Conservation (phyloP, 202 grass and related monocot species). For the Alloteropsis angusta region DNA sequence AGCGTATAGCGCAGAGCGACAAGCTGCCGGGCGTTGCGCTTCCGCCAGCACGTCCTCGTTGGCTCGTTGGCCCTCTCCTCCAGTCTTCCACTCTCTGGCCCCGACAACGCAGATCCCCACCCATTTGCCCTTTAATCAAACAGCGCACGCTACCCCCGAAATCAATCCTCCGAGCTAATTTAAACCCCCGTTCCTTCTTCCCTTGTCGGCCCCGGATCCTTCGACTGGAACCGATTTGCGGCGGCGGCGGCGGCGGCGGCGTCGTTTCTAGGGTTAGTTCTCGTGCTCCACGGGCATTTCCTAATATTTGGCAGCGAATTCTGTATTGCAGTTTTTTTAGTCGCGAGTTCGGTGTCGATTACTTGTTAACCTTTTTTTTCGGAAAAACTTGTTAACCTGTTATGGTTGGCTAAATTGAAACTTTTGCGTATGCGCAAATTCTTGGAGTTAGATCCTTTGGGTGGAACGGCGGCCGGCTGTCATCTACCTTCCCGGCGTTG, state of each 20-base stretch:
- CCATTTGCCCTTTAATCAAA: slow-evolving; percentile 19
- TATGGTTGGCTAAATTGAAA: neutral
- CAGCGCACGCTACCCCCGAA: slow-evolving; percentile 4
- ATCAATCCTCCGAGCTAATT: slow-evolving; percentile 18
- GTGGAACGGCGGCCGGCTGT: neutral
- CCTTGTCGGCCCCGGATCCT: neutral
- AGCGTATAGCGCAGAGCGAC: slow-evolving; percentile 7
- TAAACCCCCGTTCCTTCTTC: neutral
- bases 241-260: neutral
- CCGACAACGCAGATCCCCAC: slow-evolving; percentile 14
- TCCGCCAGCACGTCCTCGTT: neutral
- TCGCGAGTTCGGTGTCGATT: neutral
- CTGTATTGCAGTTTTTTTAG: neutral
- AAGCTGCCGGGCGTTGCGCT: slow-evolving; percentile 5
- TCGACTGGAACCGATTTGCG: neutral
- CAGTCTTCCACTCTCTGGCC: neutral
- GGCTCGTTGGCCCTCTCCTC: neutral
- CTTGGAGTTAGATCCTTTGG: neutral
- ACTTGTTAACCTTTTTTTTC: neutral
- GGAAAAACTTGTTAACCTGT: neutral
- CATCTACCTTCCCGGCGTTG: neutral
- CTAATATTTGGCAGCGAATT: neutral
- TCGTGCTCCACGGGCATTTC: slow-evolving; percentile 9
- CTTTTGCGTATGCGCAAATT: neutral
- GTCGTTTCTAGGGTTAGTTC: slow-evolving; percentile 41